phyloP scores from a whole-genome alignment of 768 basidiomycete species.

The Suillus cothurnatus region DNA sequence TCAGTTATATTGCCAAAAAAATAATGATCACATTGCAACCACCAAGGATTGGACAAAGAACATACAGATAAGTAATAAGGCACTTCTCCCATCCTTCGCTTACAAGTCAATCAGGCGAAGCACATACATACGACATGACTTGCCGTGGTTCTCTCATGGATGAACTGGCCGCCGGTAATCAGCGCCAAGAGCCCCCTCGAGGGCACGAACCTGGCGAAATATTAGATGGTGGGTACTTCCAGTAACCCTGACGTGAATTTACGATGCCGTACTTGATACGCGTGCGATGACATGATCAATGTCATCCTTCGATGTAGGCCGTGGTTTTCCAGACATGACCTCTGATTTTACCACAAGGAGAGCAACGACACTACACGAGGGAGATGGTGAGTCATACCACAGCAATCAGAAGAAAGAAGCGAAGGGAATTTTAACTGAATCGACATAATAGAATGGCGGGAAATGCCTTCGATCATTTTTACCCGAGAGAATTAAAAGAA shows the following conservation, averaged over 20 bases:
- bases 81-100: conserved; percentile 10
- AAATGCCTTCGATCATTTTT: conserved; percentile 10
- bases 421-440: conserved; percentile 12
- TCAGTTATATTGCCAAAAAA: background rate
- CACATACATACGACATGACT: background rate
- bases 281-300: conserved; percentile 8
- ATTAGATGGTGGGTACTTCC: conserved; percentile 15
- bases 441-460: conserved; percentile 21
- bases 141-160: background rate
- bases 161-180: conserved; percentile 4
- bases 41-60: background rate
- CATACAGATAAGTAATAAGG: background rate
- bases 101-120: conserved; percentile 9
- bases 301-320: conserved; percentile 26
- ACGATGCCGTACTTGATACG: conserved; percentile 17
- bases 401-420: conserved; percentile 14
- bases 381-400: conserved; percentile 20
- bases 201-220: conserved; percentile 20
- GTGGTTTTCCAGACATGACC: conserved; percentile 54
- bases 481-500: conserved; percentile 25
- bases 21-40: too few species aligned
- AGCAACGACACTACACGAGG: conserved; percentile 47
- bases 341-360: conserved; percentile 60
- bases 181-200: conserved; percentile 17
- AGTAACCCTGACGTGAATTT: conserved; percentile 17